Conservation (phyloP, 768 basidiomycete genomes). For the Mycena floridula region DNA sequence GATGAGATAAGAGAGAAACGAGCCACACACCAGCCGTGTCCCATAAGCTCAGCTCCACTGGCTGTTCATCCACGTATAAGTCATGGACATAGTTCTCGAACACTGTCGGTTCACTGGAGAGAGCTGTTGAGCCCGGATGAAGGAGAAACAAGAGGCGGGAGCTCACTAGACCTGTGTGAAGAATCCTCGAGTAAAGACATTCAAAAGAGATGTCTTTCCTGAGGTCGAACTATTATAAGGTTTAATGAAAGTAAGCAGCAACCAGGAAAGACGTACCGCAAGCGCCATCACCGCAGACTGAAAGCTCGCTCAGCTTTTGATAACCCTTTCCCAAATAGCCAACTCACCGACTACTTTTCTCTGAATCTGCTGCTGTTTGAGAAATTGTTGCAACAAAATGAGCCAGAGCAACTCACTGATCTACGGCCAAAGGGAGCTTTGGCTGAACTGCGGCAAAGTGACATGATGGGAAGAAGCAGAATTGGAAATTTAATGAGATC, state of each 20-base stretch:
- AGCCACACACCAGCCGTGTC: constrained; percentile 83
- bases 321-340: background rate
- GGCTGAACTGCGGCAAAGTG: constrained; percentile 2
- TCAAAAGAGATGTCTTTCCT: constrained; percentile 82
- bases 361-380: constrained; percentile 30
- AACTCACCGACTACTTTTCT: constrained; percentile 28
- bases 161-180: constrained; percentile 92
- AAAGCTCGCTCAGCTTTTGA: constrained; percentile 25
- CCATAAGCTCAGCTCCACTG: constrained; percentile 91
- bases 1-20: constrained; percentile 9
- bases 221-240: constrained; percentile 11
- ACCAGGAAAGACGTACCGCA: constrained; percentile 53
- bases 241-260: constrained; percentile 14
- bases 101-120: constrained; percentile 78
- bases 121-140: constrained; percentile 3
- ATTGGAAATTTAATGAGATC: too few species aligned
- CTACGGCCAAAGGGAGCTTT: constrained; percentile 10
- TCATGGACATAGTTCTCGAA: constrained; percentile 98
- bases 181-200: constrained; percentile 86
- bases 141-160: constrained; percentile 1
- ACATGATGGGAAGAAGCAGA: background rate
- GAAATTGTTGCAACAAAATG: background rate
- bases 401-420: constrained; percentile 5
- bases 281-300: constrained; percentile 96
- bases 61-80: constrained; percentile 77